Evolutionary conservation across 1,284 basidiomycete species (phyloP), one percentile per base, ranked within the genome.

Genomic region (Tranzscheliella williamsii): DNA sequence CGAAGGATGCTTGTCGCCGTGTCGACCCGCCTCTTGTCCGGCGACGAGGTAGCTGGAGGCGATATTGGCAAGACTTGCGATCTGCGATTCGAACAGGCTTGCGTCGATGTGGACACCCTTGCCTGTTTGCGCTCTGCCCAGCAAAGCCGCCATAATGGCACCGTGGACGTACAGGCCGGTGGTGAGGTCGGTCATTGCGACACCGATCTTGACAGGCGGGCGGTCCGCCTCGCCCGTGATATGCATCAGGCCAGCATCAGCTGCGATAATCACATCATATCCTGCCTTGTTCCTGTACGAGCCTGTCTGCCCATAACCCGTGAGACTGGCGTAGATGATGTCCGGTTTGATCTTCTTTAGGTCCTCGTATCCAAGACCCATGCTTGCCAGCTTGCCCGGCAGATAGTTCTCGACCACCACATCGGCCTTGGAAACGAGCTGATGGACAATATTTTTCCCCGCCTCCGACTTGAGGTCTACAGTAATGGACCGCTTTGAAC

Each of bases 91-190:
- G 30, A 94, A 80, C 74, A 89, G 91, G 70, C 87, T 88, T 71
- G 70, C 70, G 38, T 96, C 93, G 42, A 96, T 89, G 84, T 88
- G 89, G 8, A 88, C 85, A 2, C 92, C 93, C 70, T 88, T 83
- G 4, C 91, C 91, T 0, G 92, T 95, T 75, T 87, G 84, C 46
- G 85, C 83, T 18, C 90, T 83, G 13, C 89, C 90, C 49, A 92
- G 76, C 11, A 97, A 81, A 0, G 87, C 91, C 2, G 93, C 92
- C 83, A 97, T 87, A 56, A 96, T 88, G 3, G 91, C 91, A 0
- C 90, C 90, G 53, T 94, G 90, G 2, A 91, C 86, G 78, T 94
- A 95, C n/a, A 96, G 83, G 0, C 93, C 90, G 5, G 90, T 92
- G 18, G 90, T 88, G 48, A 95, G 84, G 78, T 96, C 92, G 16